Conservation (phyloP, 2,329 filamentous ascomycete species). For the Fusarium sp. region DNA sequence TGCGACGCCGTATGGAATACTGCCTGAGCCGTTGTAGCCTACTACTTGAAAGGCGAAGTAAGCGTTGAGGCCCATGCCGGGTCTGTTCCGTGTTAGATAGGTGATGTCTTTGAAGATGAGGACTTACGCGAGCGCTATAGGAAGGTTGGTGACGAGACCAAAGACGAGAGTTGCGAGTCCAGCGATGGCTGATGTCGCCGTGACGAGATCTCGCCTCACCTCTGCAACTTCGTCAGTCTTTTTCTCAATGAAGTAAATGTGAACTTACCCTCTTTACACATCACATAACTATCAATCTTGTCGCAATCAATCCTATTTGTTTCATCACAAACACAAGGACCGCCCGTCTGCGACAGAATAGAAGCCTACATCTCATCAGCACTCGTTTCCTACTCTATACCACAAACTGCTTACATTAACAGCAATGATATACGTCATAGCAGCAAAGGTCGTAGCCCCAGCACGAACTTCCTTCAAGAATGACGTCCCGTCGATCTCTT, state of each 20-base stretch:
- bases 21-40: constrained; percentile 76
- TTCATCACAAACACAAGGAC: constrained; percentile 25
- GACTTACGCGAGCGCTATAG: constrained; percentile 32
- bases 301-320: constrained; percentile 52
- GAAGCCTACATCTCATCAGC: constrained; percentile 5
- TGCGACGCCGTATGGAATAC: constrained; percentile 75
- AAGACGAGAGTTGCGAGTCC: constrained; percentile 63
- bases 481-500: constrained; percentile 63
- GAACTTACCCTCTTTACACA: constrained; percentile 45
- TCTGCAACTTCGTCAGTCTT: constrained; percentile 43
- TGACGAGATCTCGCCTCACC: constrained; percentile 77
- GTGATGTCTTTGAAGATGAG: constrained; percentile 56
- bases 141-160: constrained; percentile 30
- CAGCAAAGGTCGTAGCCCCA: constrained; percentile 63
- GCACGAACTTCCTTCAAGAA: constrained; percentile 72
- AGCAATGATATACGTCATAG: constrained; percentile 42
- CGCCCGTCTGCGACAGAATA: constrained; percentile 28
- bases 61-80: constrained; percentile 70
- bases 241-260: rapidly evolving
- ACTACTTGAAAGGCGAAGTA: constrained; percentile 78
- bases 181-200: constrained; percentile 80
- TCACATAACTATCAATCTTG: constrained; percentile 55
- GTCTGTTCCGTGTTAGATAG: constrained; percentile 53
- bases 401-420: constrained; percentile 28
- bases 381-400: background rate